These are phyloP conservation scores for Geosmithia putterillii DNA, from an alignment of 2,329 filamentous ascomycete genomes.

Conservation along the genomic window DNA sequence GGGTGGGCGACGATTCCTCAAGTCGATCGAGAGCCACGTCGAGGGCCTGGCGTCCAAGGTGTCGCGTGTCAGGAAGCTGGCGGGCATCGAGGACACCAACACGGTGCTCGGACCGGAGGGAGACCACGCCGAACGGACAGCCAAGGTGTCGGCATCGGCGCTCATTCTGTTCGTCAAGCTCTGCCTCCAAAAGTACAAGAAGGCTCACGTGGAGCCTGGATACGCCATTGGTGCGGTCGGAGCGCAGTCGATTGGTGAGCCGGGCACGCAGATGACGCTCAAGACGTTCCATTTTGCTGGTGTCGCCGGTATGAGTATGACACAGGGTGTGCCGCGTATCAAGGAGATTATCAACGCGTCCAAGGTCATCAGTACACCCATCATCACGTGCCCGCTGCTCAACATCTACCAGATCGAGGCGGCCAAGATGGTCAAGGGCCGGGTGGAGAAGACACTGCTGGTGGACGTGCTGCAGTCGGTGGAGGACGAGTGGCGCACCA, in stretches of 20 bases:
- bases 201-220: constrained; percentile 83
- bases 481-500: constrained; percentile 78
- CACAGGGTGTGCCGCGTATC: constrained; percentile 97
- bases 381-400: constrained; percentile 77
- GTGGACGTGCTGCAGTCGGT: constrained; percentile 70
- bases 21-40: constrained; percentile 65
- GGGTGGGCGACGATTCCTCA: constrained; percentile 69
- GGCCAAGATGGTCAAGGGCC: constrained; percentile 81
- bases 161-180: constrained; percentile 65
- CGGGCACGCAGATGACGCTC: constrained; percentile 96
- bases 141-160: constrained; percentile 69
- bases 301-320: constrained; percentile 99
- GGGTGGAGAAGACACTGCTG: constrained; percentile 90
- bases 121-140: constrained; percentile 54
- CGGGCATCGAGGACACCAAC: constrained; percentile 30
- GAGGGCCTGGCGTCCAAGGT: constrained; percentile 49
- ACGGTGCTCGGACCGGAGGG: constrained; percentile 13
- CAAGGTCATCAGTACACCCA: constrained; percentile 83
- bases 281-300: constrained; percentile 99
- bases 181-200: constrained; percentile 82
- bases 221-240: constrained; percentile 94
- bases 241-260: constrained; percentile 95
- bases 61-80: constrained; percentile 34
- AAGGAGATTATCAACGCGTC: constrained; percentile 99
- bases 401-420: constrained; percentile 64